phyloP scores from a whole-genome alignment of 2,329 filamentous ascomycete species.

The Scedosporium apiospermum region DNA sequence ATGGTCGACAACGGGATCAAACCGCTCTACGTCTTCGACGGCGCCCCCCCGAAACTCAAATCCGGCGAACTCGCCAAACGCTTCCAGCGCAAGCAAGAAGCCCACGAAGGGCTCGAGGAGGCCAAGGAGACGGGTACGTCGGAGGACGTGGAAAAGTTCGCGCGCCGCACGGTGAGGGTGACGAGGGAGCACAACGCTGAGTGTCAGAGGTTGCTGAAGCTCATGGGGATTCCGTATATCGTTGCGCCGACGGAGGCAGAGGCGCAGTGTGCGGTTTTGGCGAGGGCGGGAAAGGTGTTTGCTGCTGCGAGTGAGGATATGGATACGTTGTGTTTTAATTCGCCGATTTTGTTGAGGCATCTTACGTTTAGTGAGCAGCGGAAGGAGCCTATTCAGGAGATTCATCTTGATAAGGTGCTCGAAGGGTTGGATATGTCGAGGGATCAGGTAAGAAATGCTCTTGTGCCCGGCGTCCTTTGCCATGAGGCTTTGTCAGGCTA shows the following conservation, averaged over 20 bases:
- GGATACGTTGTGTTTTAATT: slow-evolving; percentile 94
- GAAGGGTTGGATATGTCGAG: slow-evolving; percentile 83
- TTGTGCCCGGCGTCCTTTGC: too few relatives aligned
- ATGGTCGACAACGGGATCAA: slow-evolving; percentile 99
- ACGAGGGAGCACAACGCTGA: slow-evolving; percentile 96
- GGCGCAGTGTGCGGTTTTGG: slow-evolving; percentile 87
- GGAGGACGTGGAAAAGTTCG: slow-evolving; percentile 97
- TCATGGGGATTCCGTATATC: slow-evolving; percentile 96
- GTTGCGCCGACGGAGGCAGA: slow-evolving; percentile 95
- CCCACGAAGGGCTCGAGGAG: slow-evolving; percentile 81
- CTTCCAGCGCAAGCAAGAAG: slow-evolving; percentile 89
- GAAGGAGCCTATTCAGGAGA: slow-evolving; percentile 96
- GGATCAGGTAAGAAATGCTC: slow-evolving; percentile 51
- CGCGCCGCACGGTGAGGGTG: slow-evolving; percentile 80
- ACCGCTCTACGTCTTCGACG: slow-evolving; percentile 95
- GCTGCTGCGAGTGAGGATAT: slow-evolving; percentile 97
- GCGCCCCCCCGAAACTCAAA: slow-evolving; percentile 93
- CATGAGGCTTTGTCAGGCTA: background rate
- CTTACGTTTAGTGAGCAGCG: slow-evolving; percentile 95
- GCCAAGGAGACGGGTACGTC: slow-evolving; percentile 96
- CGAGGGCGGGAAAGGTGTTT: slow-evolving; percentile 87
- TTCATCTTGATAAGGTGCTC: slow-evolving; percentile 77
- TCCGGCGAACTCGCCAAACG: slow-evolving; percentile 94
- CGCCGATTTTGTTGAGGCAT: slow-evolving; percentile 83
- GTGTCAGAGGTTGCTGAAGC: slow-evolving; percentile 78